Base-by-base conservation (phyloP, 495 filamentous ascomycete genomes). In the Lepraria neglecta region DNA sequence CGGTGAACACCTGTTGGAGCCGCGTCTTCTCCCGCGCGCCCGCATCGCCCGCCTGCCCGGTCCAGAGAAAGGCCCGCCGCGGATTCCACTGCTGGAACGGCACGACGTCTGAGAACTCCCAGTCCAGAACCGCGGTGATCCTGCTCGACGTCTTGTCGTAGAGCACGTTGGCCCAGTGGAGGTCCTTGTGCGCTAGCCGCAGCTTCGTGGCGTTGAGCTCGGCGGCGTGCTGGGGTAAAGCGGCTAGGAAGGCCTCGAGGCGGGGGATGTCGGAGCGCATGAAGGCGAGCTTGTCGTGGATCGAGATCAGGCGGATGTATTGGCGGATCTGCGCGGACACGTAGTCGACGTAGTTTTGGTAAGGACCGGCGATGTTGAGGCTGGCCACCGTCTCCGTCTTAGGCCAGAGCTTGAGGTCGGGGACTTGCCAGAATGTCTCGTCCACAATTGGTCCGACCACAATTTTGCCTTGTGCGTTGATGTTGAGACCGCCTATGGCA, bases 21-120 rank as follows among this genome's bases (percentile, higher is more conserved):
- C 35, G 52, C 52, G 24, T 21, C 31, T 56, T 56, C 52, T 35
- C 35, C 21, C 10, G 24, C 11, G 9, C 15, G 31, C 19, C 24
- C 30, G n/a, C 52, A 12, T 56, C 35, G 30, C 31, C 30, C 17
- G 24, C 52, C 30, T 56, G 52, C 28, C 52, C 52, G 31, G 24
- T 56, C 35, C 52, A 42, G 19, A 56, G 19, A 30, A 33, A 35
- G 31, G 31, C 31, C 31, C 35, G 24, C 11, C 27, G 24, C 31
- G 35, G 52, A 17, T 56, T 56, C 52, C 52, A 56, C 31, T 56
- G 21, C 52, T 10, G 24, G 30, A 31, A 56, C 19, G 46, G 46
- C 27, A 50, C 46, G 21, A 50, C 46, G 46, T 7, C 27, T 27
- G 46, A 50, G 46, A 50, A 50, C 19, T 50, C 46, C 46, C 46